A percentile compares a stretch with the other conserved stretches of the same genome.
phyloP scores from a whole-genome alignment of 2,329 filamentous ascomycete genomes.

The Talaromyces sp. region DNA sequence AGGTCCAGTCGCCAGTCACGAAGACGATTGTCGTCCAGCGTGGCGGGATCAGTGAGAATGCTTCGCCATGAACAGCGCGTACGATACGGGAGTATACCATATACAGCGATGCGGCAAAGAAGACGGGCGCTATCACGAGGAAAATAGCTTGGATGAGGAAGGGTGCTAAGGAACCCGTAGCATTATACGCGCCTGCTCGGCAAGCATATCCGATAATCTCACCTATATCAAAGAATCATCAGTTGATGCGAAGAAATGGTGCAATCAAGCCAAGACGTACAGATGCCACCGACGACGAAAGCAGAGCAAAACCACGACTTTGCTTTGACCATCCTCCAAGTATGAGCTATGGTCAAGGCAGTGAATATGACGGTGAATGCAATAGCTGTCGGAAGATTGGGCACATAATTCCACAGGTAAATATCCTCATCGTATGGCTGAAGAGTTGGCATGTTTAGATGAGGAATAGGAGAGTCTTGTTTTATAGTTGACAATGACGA shows the following conservation, averaged over 20 bases:
- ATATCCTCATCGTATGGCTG: background rate
- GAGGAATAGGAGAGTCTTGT: background rate
- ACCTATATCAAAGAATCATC: background rate
- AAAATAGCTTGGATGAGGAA: constrained; percentile 14
- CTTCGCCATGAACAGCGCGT: background rate
- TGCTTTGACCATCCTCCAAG: background rate
- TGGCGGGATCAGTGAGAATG: constrained; percentile 1
- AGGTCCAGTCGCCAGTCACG: constrained; percentile 10
- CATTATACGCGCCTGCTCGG: constrained; percentile 8
- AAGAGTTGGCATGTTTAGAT: constrained; percentile 7
- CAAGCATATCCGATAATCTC: constrained; percentile 13
- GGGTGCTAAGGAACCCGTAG: constrained; percentile 4
- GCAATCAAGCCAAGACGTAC: background rate
- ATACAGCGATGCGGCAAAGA: constrained; percentile 15
- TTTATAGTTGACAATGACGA: background rate
- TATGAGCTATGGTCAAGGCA: background rate
- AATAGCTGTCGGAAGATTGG: constrained; percentile 8
- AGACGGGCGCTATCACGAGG: constrained; percentile 12
- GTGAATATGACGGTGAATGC: background rate
- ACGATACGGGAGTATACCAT: constrained; percentile 13
- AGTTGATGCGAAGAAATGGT: background rate
- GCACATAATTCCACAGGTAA: constrained; percentile 14
- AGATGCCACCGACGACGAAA: constrained; percentile 12
- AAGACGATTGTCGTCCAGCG: constrained; percentile 10
- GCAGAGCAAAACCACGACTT: constrained; percentile 11